Conservation (phyloP, 208 protist species). For the Wallacemonas collosoma region DNA sequence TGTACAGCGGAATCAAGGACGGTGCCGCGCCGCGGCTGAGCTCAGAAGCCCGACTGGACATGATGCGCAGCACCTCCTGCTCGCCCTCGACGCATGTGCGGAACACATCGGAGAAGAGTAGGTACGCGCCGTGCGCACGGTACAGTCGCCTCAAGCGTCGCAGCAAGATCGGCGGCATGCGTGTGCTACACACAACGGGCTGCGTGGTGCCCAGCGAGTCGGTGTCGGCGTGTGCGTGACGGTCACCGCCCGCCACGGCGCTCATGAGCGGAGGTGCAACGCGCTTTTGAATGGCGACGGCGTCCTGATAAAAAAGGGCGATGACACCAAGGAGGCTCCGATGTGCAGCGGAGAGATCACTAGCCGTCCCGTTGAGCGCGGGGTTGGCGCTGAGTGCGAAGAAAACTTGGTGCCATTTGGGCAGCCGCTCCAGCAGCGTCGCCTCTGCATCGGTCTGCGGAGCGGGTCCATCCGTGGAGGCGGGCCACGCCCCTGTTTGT, state of each 20-base stretch:
- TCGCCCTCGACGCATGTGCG: slow-evolving; percentile 30
- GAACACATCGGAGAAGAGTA: slow-evolving; percentile 37
- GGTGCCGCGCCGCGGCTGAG: slow-evolving; percentile 40
- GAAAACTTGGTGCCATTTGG: slow-evolving; percentile 44
- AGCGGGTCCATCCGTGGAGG: not conserved
- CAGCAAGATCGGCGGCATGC: slow-evolving; percentile 43
- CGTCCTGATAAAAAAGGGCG: slow-evolving; percentile 34
- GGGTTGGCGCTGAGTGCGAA: slow-evolving; percentile 39
- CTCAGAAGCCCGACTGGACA: slow-evolving; percentile 1
- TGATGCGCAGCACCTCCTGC: slow-evolving; percentile 12
- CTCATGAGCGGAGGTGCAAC: not conserved
- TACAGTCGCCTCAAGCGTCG: slow-evolving; percentile 37
- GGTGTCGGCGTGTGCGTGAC: not conserved
- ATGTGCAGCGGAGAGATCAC: slow-evolving; percentile 23
- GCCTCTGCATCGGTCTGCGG: slow-evolving; percentile 1
- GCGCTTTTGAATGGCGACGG: slow-evolving; percentile 20
- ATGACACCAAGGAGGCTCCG: slow-evolving; percentile 24
- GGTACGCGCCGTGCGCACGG: slow-evolving; percentile 27
- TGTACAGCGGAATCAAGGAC: slow-evolving; percentile 16
- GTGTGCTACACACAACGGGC: slow-evolving; percentile 17
- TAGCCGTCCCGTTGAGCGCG: slow-evolving; percentile 21
- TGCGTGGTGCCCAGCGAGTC: not conserved
- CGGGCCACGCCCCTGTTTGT: not conserved
- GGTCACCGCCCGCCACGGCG: not conserved
- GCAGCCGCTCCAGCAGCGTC: slow-evolving; percentile 21